Evolutionary conservation across 345 rosid species (phyloP).

Genomic region (Linum usitatissimum): DNA sequence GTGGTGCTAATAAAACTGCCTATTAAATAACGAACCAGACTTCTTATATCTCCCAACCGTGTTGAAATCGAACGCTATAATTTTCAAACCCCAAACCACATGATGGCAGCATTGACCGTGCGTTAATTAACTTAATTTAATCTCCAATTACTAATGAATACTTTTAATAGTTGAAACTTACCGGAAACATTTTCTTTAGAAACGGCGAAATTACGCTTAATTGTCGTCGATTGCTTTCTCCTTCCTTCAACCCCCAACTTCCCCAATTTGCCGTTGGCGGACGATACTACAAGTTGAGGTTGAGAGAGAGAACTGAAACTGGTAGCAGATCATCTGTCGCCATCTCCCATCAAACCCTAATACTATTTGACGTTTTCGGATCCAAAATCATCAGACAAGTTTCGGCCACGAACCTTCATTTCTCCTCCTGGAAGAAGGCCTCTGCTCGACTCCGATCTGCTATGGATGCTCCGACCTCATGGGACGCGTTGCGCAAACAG

Average conservation of each 20-base stretch:
- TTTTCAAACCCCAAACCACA: no score
- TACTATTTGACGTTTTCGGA: not conserved
- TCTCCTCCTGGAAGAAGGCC: not conserved
- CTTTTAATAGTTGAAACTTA: no score
- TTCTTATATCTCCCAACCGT: no score
- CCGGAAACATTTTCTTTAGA: not conserved
- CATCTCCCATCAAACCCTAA: slow-evolving; percentile 27
- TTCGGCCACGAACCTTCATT: not conserved
- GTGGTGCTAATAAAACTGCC: no score
- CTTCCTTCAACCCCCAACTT: not conserved
- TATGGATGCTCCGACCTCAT: slow-evolving; percentile 78
- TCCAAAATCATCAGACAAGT: not conserved
- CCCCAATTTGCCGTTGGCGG: not conserved
- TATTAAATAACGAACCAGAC: no score
- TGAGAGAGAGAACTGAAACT: not conserved
- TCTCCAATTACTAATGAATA: no score
- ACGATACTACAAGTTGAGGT: not conserved
- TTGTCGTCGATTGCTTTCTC: not conserved
- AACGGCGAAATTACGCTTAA: not conserved
- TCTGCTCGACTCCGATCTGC: slow-evolving; percentile 12
- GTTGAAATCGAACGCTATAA: no score
- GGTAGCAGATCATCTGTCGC: slow-evolving; percentile 29
- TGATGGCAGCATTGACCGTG: no score
- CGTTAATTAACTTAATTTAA: no score
- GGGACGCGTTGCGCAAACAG: slow-evolving; percentile 94